phyloP scores from a whole-genome alignment of 2,329 filamentous ascomycete species.

The Huntiella moniliformis region DNA sequence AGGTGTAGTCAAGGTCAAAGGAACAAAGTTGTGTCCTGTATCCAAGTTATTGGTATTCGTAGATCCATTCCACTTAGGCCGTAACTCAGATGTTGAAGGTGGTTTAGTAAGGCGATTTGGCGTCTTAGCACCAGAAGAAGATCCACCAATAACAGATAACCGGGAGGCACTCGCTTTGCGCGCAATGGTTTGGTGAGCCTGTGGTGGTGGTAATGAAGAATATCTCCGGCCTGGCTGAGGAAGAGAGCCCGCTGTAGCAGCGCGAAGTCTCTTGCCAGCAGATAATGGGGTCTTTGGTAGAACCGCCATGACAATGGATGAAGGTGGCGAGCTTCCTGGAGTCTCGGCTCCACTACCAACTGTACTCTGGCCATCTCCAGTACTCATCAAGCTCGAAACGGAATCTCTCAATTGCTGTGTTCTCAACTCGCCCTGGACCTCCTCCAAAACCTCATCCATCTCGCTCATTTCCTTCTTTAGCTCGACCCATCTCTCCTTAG shows the following conservation, averaged over 20 bases:
- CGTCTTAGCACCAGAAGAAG: slow-evolving; percentile 32
- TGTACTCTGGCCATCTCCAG: slow-evolving; percentile 48
- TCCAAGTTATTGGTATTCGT: slow-evolving; percentile 45
- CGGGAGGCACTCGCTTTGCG: slow-evolving; percentile 26
- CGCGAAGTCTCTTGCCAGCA: slow-evolving; percentile 26
- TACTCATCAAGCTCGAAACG: slow-evolving; percentile 69
- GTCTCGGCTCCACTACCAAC: slow-evolving; percentile 49
- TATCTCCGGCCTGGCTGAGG: slow-evolving; percentile 27
- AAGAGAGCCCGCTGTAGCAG: slow-evolving; percentile 23
- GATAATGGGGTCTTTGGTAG: slow-evolving; percentile 27
- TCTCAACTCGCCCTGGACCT: slow-evolving; percentile 42
- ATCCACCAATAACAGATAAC: slow-evolving; percentile 25
- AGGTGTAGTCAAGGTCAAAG: slow-evolving; percentile 39
- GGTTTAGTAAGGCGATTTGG: slow-evolving; percentile 24
- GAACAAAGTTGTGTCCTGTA: slow-evolving; percentile 49
- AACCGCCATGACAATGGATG: slow-evolving; percentile 40
- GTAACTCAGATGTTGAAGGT: slow-evolving; percentile 28
- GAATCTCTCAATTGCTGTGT: slow-evolving; percentile 75
- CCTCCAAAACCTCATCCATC: slow-evolving; percentile 57
- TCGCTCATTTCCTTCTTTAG: slow-evolving; percentile 61
- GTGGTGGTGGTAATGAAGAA: slow-evolving; percentile 29
- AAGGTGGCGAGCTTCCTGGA: slow-evolving; percentile 47
- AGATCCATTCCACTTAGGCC: slow-evolving; percentile 56
- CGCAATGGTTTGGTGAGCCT: slow-evolving; percentile 18
- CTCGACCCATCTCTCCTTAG: slow-evolving; percentile 63